A percentile compares a stretch with the other conserved stretches of the same genome.
phyloP scores from a whole-genome alignment of 768 basidiomycete genomes.

The Artomyces pyxidatus region DNA sequence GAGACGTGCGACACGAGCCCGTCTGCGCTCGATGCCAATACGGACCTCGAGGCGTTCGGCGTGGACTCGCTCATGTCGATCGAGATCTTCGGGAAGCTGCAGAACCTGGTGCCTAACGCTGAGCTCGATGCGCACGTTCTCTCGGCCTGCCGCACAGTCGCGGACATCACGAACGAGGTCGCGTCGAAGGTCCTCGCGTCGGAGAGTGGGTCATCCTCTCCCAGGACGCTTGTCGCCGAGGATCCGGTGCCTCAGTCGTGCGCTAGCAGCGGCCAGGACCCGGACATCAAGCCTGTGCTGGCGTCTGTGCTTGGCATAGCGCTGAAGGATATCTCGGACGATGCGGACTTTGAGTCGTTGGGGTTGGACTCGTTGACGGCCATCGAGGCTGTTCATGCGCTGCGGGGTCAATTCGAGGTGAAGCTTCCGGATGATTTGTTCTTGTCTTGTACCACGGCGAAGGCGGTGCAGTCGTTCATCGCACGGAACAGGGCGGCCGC shows the following conservation, averaged over 20 bases:
- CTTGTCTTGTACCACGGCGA: slow-evolving; percentile 29
- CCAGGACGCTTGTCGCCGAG: not conserved
- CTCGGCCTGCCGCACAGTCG: slow-evolving; percentile 28
- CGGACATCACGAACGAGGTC: slow-evolving; percentile 25
- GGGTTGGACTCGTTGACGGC: slow-evolving; percentile 61
- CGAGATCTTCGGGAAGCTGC: slow-evolving; percentile 31
- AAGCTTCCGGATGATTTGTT: slow-evolving; percentile 41
- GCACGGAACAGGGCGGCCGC: no score
- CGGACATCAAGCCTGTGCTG: slow-evolving; percentile 31
- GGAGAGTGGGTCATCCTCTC: not conserved
- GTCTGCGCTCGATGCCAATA: slow-evolving; percentile 1
- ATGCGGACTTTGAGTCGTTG: slow-evolving; percentile 38
- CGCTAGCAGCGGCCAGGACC: not conserved
- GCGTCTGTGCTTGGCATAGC: slow-evolving; percentile 35
- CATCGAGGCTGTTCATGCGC: slow-evolving; percentile 47
- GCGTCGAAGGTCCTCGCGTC: not conserved
- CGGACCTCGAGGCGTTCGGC: slow-evolving; percentile 17
- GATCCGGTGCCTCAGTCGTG: no score
- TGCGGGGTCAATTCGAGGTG: slow-evolving; percentile 34
- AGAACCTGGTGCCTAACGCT: slow-evolving; percentile 25
- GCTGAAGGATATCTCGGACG: slow-evolving; percentile 32
- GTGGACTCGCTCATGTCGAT: slow-evolving; percentile 24
- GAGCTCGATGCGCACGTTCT: slow-evolving; percentile 25
- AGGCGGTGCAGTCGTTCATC: slow-evolving; percentile 30
- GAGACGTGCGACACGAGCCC: slow-evolving; percentile 30